Percentiles rank a stretch among this genome's conserved stretches.
phyloP scores from a whole-genome alignment of 768 basidiomycete genomes.

The Zangia roseola region DNA sequence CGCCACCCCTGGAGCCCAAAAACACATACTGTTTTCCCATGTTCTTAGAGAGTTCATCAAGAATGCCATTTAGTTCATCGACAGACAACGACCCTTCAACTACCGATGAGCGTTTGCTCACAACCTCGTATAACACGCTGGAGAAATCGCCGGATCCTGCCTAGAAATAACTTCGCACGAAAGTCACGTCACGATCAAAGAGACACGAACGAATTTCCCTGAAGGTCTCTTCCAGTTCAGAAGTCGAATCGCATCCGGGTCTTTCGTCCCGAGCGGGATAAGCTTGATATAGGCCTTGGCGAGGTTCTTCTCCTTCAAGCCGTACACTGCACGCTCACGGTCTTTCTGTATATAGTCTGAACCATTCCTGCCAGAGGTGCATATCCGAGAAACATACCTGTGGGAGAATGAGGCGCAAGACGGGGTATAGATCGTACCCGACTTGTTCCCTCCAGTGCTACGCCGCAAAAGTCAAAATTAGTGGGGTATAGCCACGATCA shows the following conservation, averaged over 20 bases:
- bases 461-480: conserved; percentile 13
- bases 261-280: conserved; percentile 77
- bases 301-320: conserved; percentile 91
- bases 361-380: not conserved
- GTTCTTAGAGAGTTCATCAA: conserved; percentile 74
- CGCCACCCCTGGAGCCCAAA: not conserved
- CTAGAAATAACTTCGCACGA: conserved; percentile 34
- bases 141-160: conserved; percentile 85
- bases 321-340: conserved; percentile 87
- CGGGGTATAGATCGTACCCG: conserved; percentile 86
- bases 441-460: conserved; percentile 87
- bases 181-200: not conserved
- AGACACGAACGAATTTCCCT: conserved; percentile 55
- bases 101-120: conserved; percentile 79
- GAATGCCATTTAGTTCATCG: conserved; percentile 77
- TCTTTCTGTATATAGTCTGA: conserved; percentile 67
- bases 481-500: not conserved
- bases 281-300: conserved; percentile 92
- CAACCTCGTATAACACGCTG: conserved; percentile 81
- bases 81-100: conserved; percentile 73
- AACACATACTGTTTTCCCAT: conserved; percentile 69
- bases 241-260: conserved; percentile 78
- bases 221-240: conserved; percentile 89
- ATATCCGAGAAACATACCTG: conserved; percentile 51
- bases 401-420: conserved; percentile 85